Base-by-base conservation (phyloP, 2,329 filamentous ascomycete genomes). In the Helicocarpus griseus region DNA sequence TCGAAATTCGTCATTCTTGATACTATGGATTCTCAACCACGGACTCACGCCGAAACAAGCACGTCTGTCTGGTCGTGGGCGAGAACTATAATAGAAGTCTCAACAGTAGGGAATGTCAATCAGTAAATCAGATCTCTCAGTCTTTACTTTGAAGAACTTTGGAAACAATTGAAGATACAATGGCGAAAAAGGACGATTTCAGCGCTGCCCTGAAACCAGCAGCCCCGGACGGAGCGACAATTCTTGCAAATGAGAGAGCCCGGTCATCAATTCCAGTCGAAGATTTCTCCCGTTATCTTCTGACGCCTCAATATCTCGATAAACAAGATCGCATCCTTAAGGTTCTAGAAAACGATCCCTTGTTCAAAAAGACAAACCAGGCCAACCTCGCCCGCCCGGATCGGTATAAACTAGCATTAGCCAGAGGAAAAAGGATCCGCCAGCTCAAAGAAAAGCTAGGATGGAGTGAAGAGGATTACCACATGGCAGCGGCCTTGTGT, bases 391-490 rank as follows among this genome's bases (percentile, higher is more conserved):
- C 74, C 21, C 67, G 75, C 19, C 74, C 75, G 3, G 74, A 77
- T 50, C 65, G 75, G 17, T 79, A 77, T 58, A 73, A 77, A 48
- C 67, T 78, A 3, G 76, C 74, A 3, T 68, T 79, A 17, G 76
- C 75, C 9, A 64, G 76, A 52, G 75, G 73, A 50, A 79, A 79
- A 61, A 69, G 71, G 38, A 66, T 78, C 3, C 68, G 74, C 38
- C 67, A 75, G 44, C 61, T 76, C 21, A 65, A 66, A 6, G 67
- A 72, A 47, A 67, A 73, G 53, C 65, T 77, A 59, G 60, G 63
- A 38, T 78, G 76, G 76, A 68, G 70, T 54, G 58, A 66, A 28
- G 72, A 75, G n/a, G 76, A 78, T 53, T 72, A 73, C 52, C 66
- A 67, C 46, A 77, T 78, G 71, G 72, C 72, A 0, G 71, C 73